Percentiles rank a stretch among this genome's conserved stretches.
Conservation (phyloP, 2,329 filamentous ascomycete genomes). For the Falciphora oryzae region DNA sequence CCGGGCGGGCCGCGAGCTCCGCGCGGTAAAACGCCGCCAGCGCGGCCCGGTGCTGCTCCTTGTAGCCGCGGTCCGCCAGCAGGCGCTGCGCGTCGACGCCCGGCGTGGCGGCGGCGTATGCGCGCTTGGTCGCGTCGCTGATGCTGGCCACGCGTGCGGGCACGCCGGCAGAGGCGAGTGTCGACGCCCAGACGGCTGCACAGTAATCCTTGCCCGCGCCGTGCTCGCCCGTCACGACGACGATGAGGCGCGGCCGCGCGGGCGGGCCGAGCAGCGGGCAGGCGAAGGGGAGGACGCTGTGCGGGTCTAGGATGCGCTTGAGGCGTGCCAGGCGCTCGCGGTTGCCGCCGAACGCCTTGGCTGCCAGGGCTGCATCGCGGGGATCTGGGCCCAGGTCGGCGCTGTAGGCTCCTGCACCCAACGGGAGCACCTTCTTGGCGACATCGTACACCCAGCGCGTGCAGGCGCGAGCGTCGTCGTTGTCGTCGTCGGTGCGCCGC, state of each 20-base stretch:
- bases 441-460: slow-evolving; percentile 54
- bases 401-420: slow-evolving; percentile 47
- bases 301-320: slow-evolving; percentile 44
- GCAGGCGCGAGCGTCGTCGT: slow-evolving; percentile 28
- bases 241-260: slow-evolving; percentile 36
- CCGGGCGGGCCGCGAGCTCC: slow-evolving; percentile 36
- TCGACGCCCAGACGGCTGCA: slow-evolving; percentile 43
- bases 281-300: slow-evolving; percentile 44
- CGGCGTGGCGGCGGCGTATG: slow-evolving; percentile 42
- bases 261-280: slow-evolving; percentile 39
- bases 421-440: slow-evolving; percentile 38
- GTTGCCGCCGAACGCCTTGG: slow-evolving; percentile 53
- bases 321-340: slow-evolving; percentile 39
- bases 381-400: slow-evolving; percentile 60
- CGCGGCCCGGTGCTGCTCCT: slow-evolving; percentile 50
- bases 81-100: slow-evolving; percentile 43
- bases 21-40: slow-evolving; percentile 45
- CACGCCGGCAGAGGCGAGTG: slow-evolving; percentile 29
- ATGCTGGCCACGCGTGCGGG: slow-evolving; percentile 43
- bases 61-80: slow-evolving; percentile 50
- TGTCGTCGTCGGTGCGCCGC: slow-evolving; percentile 46
- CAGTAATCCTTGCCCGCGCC: slow-evolving; percentile 57
- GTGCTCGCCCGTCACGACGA: slow-evolving; percentile 51
- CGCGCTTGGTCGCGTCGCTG: slow-evolving; percentile 50
- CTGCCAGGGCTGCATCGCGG: slow-evolving; percentile 46